A percentile compares a stretch with the other conserved stretches of the same genome.
These are phyloP conservation scores for Lactifluus rugatus DNA, from an alignment of 768 basidiomycete genomes.

Conservation along the genomic window DNA sequence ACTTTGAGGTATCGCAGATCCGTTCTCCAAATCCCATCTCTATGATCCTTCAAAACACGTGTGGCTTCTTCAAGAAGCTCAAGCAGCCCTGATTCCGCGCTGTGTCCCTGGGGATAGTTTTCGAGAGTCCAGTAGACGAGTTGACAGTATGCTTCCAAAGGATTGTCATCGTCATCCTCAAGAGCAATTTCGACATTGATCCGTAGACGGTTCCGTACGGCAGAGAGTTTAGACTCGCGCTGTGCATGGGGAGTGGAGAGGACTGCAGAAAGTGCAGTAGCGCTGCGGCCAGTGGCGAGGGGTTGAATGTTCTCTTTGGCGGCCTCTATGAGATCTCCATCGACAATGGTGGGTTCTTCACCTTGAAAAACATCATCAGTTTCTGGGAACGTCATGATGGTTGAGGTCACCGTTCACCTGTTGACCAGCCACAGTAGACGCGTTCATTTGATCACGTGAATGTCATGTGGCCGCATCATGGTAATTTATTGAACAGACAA, in stretches of 20 bases:
- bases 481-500: background rate
- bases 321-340: conserved; percentile 73
- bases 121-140: conserved; percentile 90
- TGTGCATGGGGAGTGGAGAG: conserved; percentile 70
- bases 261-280: conserved; percentile 65
- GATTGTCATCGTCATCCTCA: conserved; percentile 66
- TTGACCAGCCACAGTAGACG: no score
- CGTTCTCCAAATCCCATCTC: conserved; percentile 60
- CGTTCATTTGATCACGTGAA: conserved; percentile 6
- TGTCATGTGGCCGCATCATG: conserved; percentile 13
- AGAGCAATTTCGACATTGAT: conserved; percentile 64
- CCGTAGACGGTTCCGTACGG: conserved; percentile 54
- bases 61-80: conserved; percentile 92
- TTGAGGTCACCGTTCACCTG: background rate
- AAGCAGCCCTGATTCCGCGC: conserved; percentile 80
- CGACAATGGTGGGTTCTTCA: conserved; percentile 44
- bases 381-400: background rate
- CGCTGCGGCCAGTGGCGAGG: conserved; percentile 67
- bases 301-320: conserved; percentile 86
- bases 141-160: conserved; percentile 76
- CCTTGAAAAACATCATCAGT: conserved; percentile 33
- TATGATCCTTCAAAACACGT: conserved; percentile 66
- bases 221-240: conserved; percentile 58
- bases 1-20: conserved; percentile 86
- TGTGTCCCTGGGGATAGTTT: conserved; percentile 89